Percentiles rank a stretch among this genome's conserved stretches.
Evolutionary conservation across 2,329 filamentous ascomycete genomes (phyloP).

Genomic region (Cordyceps farinosa): DNA sequence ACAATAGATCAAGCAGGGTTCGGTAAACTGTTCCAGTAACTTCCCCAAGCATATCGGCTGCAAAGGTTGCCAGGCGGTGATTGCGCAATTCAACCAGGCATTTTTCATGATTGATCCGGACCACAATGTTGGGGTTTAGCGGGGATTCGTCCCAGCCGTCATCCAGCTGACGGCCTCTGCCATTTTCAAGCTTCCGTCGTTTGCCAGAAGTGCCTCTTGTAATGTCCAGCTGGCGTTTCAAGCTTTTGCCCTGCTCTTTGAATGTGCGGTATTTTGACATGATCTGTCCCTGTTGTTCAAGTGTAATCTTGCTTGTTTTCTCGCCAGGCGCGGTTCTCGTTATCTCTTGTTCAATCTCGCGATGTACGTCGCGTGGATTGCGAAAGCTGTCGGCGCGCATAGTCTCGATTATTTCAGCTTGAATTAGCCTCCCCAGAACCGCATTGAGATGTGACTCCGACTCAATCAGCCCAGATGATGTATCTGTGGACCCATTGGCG

Average conservation of each 20-base stretch:
- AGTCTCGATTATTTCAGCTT: slow-evolving; percentile 64
- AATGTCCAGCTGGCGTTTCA: slow-evolving; percentile 51
- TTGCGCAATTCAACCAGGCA: slow-evolving; percentile 80
- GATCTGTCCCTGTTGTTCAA: slow-evolving; percentile 57
- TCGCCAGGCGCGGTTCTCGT: slow-evolving; percentile 45
- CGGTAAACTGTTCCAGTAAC: slow-evolving; percentile 77
- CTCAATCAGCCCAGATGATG: slow-evolving; percentile 36
- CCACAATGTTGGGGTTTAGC: slow-evolving; percentile 61
- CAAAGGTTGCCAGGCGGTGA: slow-evolving; percentile 69
- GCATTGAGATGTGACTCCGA: slow-evolving; percentile 48
- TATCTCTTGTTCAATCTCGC: slow-evolving; percentile 61
- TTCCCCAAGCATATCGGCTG: slow-evolving; percentile 65
- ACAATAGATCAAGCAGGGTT: slow-evolving; percentile 66
- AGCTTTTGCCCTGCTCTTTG: slow-evolving; percentile 47
- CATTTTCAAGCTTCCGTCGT: slow-evolving; percentile 53
- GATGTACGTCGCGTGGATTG: slow-evolving; percentile 57
- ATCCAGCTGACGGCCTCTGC: slow-evolving; percentile 34
- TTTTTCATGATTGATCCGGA: slow-evolving; percentile 82
- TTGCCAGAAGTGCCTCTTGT: slow-evolving; percentile 43
- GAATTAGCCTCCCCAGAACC: slow-evolving; percentile 53
- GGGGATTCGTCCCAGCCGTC: slow-evolving; percentile 40
- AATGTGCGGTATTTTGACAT: slow-evolving; percentile 50
- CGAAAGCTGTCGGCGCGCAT: slow-evolving; percentile 55
- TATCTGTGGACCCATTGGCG: slow-evolving; percentile 32
- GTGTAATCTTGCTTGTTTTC: slow-evolving; percentile 58